These are phyloP conservation scores for Moniliella sp. DNA, from an alignment of 1,284 basidiomycete genomes.

Conservation along the genomic window DNA sequence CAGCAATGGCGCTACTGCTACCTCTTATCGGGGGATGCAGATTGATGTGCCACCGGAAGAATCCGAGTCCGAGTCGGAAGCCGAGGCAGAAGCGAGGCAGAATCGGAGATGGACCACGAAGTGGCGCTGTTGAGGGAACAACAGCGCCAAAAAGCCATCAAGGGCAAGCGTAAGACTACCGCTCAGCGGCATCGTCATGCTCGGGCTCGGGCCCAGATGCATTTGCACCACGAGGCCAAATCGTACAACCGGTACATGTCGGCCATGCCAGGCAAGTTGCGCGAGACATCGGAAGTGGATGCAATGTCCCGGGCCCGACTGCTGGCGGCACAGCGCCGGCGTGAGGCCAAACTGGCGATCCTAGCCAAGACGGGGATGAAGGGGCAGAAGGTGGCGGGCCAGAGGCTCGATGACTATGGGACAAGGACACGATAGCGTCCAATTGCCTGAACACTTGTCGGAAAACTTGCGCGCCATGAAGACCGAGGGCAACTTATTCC, in stretches of 20 bases:
- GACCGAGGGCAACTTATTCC: constrained; percentile 81
- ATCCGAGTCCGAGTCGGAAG: constrained; percentile 1
- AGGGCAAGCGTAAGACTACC: constrained; percentile 15
- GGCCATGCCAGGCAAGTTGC: constrained; percentile 9
- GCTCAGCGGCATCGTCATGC: constrained; percentile 7
- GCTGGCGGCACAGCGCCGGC: constrained; percentile 6
- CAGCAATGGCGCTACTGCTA: not conserved
- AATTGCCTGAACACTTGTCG: constrained; percentile 70
- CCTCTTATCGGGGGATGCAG: constrained; percentile 5
- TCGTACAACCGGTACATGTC: constrained; percentile 9
- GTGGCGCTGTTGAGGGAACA: constrained; percentile 1
- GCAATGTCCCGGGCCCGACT: constrained; percentile 4
- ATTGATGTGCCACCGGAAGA: constrained; percentile 5
- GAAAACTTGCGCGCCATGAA: constrained; percentile 61
- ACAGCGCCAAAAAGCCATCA: not conserved
- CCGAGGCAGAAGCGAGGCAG: constrained; percentile 4
- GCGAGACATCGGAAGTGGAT: constrained; percentile 3
- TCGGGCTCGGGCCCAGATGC: constrained; percentile 9
- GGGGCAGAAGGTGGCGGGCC: constrained; percentile 13
- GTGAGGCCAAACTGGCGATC: constrained; percentile 5
- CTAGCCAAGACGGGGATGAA: constrained; percentile 10
- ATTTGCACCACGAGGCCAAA: constrained; percentile 6
- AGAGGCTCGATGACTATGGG: constrained; percentile 4
- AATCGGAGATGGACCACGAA: not conserved
- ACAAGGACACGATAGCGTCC: constrained; percentile 43